These are phyloP conservation scores for Teratosphaeria nubilosa DNA, from an alignment of 2,329 filamentous ascomycete species.

Conservation along the genomic window DNA sequence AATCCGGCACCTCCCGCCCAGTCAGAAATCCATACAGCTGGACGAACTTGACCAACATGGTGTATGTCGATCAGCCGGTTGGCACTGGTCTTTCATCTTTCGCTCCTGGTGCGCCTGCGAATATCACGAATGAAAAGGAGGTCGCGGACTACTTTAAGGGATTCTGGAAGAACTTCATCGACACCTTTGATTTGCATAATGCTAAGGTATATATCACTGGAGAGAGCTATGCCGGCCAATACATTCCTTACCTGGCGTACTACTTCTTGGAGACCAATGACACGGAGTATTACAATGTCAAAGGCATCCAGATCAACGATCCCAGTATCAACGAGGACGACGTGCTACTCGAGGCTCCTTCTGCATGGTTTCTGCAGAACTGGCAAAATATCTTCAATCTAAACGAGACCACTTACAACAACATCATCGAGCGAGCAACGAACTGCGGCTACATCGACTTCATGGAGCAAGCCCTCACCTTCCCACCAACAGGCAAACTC, in stretches of 20 bases:
- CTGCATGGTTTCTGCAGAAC: conserved; percentile 5
- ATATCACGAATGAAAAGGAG: conserved; percentile 30
- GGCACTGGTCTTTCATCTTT: conserved; percentile 14
- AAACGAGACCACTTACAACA: conserved; percentile 32
- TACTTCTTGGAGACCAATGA: conserved; percentile 20
- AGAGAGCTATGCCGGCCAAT: conserved; percentile 20
- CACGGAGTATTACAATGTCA: conserved; percentile 23
- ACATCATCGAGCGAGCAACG: conserved; percentile 24
- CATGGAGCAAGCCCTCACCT: conserved; percentile 39
- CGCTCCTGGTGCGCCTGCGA: conserved; percentile 15
- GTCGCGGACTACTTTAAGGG: conserved; percentile 32
- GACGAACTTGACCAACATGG: conserved; percentile 32
- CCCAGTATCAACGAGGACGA: conserved; percentile 40
- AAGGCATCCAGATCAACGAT: conserved; percentile 23
- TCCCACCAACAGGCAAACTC: conserved; percentile 22
- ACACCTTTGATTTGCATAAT: conserved; percentile 40
- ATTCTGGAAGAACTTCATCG: conserved; percentile 43
- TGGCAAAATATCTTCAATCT: conserved; percentile 30
- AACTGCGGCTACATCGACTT: conserved; percentile 32
- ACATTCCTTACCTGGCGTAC: conserved; percentile 26
- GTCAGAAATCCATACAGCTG: conserved; percentile 32
- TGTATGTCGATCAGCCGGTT: conserved; percentile 32
- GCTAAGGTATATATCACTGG: conserved; percentile 36
- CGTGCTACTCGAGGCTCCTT: conserved; percentile 23
- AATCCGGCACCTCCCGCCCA: conserved; percentile 25